Percentiles rank a stretch among this genome's conserved stretches.
Conservation (phyloP, 148 eudicot species). For the Chenopodium quinoa region DNA sequence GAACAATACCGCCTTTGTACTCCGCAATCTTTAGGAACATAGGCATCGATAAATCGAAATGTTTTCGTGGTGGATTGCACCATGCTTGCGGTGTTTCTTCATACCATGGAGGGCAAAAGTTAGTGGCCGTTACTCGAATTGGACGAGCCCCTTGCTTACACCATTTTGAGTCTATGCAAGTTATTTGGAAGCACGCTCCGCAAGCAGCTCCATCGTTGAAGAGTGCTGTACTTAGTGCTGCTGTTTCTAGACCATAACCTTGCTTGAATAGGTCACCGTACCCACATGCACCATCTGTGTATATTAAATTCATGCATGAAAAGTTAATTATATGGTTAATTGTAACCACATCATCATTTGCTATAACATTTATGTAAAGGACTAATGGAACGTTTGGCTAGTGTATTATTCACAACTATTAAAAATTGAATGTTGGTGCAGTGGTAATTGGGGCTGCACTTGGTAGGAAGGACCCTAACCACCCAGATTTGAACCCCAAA, state of each 20-base stretch:
- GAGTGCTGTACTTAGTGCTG: slow-evolving; percentile 55
- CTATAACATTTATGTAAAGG: neutral
- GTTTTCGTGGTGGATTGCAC: slow-evolving; percentile 49
- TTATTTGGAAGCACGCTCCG: slow-evolving; percentile 48
- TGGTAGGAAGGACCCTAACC: no score
- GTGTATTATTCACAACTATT: no score
- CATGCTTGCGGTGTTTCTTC: slow-evolving; percentile 28
- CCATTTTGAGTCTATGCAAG: slow-evolving; percentile 37
- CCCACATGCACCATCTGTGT: slow-evolving; percentile 59
- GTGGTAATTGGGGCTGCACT: no score
- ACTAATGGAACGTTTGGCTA: no score
- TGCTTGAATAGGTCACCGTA: slow-evolving; percentile 37
- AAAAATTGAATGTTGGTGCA: no score
- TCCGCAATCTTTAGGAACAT: slow-evolving; percentile 43
- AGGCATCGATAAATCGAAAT: slow-evolving; percentile 40
- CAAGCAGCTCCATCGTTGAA: slow-evolving; percentile 48
- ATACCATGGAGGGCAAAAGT: slow-evolving; percentile 48
- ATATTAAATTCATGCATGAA: neutral
- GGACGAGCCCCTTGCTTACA: slow-evolving; percentile 27
- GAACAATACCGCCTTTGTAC: slow-evolving; percentile 45
- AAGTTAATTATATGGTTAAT: neutral
- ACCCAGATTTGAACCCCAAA: no score
- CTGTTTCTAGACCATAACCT: slow-evolving; percentile 36
- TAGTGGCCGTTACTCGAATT: slow-evolving; percentile 32
- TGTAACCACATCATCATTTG: neutral